A percentile compares a stretch with the other conserved stretches of the same genome.
phyloP scores from a whole-genome alignment of 768 basidiomycete species.

The Lyophyllum decastes region DNA sequence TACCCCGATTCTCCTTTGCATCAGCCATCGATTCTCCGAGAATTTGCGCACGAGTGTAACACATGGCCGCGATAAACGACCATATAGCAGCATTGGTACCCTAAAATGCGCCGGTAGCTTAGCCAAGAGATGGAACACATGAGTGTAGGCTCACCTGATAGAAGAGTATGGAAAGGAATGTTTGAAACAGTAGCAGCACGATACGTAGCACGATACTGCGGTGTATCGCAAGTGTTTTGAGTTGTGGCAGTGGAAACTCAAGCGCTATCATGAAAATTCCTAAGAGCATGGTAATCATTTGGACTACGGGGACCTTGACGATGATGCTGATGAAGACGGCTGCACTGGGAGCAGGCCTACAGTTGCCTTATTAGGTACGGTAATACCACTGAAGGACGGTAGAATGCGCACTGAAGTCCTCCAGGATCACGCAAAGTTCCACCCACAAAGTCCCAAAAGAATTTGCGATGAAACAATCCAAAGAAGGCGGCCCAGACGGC shows the following conservation, averaged over 20 bases:
- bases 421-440: constrained; percentile 78
- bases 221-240: constrained; percentile 58
- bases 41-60: constrained; percentile 66
- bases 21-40: constrained; percentile 72
- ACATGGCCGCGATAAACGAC: constrained; percentile 69
- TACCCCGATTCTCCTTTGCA: constrained; percentile 63
- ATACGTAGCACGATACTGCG: constrained; percentile 67
- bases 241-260: constrained; percentile 68
- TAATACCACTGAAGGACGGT: neutral
- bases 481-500: constrained; percentile 81
- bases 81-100: constrained; percentile 84
- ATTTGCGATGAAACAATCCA: constrained; percentile 86
- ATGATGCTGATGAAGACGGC: constrained; percentile 72
- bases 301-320: constrained; percentile 77
- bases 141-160: constrained; percentile 62
- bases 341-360: constrained; percentile 61
- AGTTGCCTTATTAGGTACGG: neutral
- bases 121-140: neutral
- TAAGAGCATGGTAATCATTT: constrained; percentile 63
- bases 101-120: constrained; percentile 36
- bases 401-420: constrained; percentile 71
- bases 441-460: constrained; percentile 95
- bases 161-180: constrained; percentile 62
- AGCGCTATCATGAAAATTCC: constrained; percentile 61
- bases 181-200: constrained; percentile 63